Conservation (phyloP, 1,284 basidiomycete species). For the Melanopsichium pennsylvanicum region DNA sequence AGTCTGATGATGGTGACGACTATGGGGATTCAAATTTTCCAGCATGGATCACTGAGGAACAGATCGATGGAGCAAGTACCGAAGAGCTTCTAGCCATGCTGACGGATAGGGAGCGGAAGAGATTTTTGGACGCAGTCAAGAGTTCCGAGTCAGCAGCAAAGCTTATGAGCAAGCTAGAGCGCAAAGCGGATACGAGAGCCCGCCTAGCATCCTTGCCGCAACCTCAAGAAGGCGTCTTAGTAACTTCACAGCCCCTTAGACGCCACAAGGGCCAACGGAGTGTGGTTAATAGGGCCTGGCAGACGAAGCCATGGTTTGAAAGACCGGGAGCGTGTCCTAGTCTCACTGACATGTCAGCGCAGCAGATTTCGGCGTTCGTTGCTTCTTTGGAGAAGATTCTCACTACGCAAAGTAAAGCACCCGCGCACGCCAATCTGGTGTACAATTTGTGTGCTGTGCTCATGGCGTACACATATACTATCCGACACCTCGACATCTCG, state of each 20-base stretch:
- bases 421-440: slow-evolving; percentile 6
- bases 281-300: slow-evolving; percentile 3
- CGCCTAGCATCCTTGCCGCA: neutral
- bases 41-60: slow-evolving; percentile 2
- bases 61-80: slow-evolving; percentile 22
- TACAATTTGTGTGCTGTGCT: slow-evolving; percentile 46
- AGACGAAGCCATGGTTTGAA: slow-evolving; percentile 25
- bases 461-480: slow-evolving; percentile 47
- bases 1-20: slow-evolving; percentile 6
- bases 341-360: neutral
- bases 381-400: slow-evolving; percentile 6
- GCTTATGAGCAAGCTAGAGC: slow-evolving; percentile 21
- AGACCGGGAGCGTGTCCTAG: slow-evolving; percentile 1
- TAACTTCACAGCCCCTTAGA: neutral
- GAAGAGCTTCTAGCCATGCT: slow-evolving; percentile 47
- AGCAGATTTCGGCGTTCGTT: slow-evolving; percentile 6
- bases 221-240: slow-evolving; percentile 4
- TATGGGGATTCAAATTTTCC: neutral
- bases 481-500: slow-evolving; percentile 37
- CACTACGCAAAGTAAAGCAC: neutral
- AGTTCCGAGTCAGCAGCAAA: slow-evolving; percentile 21
- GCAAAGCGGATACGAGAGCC: slow-evolving; percentile 12
- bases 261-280: neutral
- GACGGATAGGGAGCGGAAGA: slow-evolving; percentile 27
- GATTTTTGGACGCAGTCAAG: slow-evolving; percentile 29